These are phyloP conservation scores for Ceratobasidium theobromae DNA, from an alignment of 1,284 basidiomycete genomes.

Conservation along the genomic window DNA sequence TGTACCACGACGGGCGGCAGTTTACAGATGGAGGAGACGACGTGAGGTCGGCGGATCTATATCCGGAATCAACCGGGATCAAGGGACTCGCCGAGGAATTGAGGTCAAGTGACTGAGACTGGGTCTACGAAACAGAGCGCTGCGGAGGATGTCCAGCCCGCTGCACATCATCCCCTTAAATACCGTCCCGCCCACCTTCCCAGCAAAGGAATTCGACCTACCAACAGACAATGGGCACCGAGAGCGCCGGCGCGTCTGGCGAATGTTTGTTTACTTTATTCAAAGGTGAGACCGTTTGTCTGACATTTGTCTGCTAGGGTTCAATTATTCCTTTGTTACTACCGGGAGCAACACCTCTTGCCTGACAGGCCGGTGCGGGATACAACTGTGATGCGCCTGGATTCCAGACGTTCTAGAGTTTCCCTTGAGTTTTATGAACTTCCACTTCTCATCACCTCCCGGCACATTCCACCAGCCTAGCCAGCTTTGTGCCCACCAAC, in stretches of 20 bases:
- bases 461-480: background rate
- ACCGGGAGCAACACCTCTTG: background rate
- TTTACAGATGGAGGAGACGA: slow-evolving; percentile 8
- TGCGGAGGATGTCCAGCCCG: too few species aligned
- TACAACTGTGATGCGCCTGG: too few species aligned
- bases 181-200: slow-evolving; percentile 21
- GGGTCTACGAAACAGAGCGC: slow-evolving; percentile 21
- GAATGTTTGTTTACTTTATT: slow-evolving; percentile 20
- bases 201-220: slow-evolving; percentile 13
- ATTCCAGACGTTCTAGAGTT: background rate
- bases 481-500: background rate
- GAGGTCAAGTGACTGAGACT: too few species aligned
- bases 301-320: background rate
- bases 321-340: slow-evolving; percentile 11
- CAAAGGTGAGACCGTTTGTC: background rate
- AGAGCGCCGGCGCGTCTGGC: too few species aligned
- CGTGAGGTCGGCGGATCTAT: too few species aligned
- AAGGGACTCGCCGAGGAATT: too few species aligned
- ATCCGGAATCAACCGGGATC: too few species aligned
- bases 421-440: background rate
- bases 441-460: background rate
- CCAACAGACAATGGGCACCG: background rate
- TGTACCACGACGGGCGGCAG: background rate
- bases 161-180: too few species aligned
- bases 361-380: background rate